Conservation (phyloP, 1,284 basidiomycete species). For the Microbotryomycetes sp. region DNA sequence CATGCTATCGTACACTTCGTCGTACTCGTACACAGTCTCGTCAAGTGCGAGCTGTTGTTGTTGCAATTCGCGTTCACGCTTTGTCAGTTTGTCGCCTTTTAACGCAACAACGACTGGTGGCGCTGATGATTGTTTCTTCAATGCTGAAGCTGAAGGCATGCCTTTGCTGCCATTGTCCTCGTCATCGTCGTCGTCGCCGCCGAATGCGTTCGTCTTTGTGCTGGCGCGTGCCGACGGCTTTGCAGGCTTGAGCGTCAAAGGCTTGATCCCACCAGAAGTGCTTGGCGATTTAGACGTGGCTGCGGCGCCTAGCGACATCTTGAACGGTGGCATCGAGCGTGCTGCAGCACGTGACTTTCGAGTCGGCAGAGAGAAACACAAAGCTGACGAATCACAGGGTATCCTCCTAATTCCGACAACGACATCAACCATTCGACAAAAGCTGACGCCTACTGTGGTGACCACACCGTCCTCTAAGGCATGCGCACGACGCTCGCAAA, state of each 20-base stretch:
- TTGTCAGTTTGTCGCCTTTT: background rate
- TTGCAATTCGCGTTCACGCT: constrained; percentile 3
- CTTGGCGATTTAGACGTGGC: background rate
- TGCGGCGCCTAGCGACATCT: background rate
- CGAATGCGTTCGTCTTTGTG: constrained; percentile 14
- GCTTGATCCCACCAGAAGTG: background rate
- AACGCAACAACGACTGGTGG: background rate
- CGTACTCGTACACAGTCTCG: constrained; percentile 84
- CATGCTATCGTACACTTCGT: constrained; percentile 93
- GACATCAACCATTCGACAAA: too few relatives aligned
- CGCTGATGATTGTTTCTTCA: background rate
- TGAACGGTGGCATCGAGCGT: too few relatives aligned
- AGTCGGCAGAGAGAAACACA: too few relatives aligned
- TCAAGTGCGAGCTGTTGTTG: constrained; percentile 67
- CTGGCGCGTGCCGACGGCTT: background rate
- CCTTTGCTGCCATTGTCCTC: constrained; percentile 15
- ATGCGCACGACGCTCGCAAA: too few relatives aligned
- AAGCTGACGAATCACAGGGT: too few relatives aligned
- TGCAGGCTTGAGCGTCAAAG: background rate
- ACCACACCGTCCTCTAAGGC: too few relatives aligned
- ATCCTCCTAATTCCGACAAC: too few relatives aligned
- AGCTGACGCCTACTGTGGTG: too few relatives aligned
- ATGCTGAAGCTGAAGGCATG: background rate
- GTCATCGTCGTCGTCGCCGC: constrained; percentile 25
- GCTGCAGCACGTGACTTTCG: too few relatives aligned